Evolutionary conservation across 805 yeast genomes (phyloP), one percentile per base, ranked within the genome.

Genomic region (Candida piceae): DNA sequence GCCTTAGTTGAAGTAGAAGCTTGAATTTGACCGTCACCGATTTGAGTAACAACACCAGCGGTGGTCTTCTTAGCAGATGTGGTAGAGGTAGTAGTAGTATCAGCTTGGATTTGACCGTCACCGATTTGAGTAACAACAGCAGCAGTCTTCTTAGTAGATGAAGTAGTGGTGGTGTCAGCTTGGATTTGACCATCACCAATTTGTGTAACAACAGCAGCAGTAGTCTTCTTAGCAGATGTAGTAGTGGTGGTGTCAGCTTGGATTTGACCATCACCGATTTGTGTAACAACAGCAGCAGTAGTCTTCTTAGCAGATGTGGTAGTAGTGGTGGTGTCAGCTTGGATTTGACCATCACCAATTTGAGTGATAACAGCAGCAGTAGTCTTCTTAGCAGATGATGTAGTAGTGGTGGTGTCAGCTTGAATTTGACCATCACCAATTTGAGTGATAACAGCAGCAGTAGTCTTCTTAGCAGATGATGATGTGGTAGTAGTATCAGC

Each of bases 401-500:
- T 51, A 39, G 67, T 62, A 26, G 46, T 39, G 34, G 48, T 36
- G 22, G 45, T 40, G 30, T 29, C 40, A 35, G 72, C 70, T 55
- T 76, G 81, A 58, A 75, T 64, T 60, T 76, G 81, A 51, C 81
- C 81, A 44, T 76, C 83, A 50, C 70, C 69, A 40, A 77, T 76
- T 63, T 76, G 83, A 42, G 78, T 67, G 37, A 77, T 62, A 40
- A 63, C 74, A 27, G 44, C 47, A 36, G 56, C 66, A 37, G 57
- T 64, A 27, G 65, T 57, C 32, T 53, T 49, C 58, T 66, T 38
- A 18, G 66, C 42, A n/a, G n/a, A n/a, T n/a, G n/a, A n/a, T n/a
- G n/a, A n/a, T n/a, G n/a, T n/a, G 26, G 57, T 52, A 15, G 35
- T 33, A 16, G 36, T 34, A 16, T 20, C 31, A 32, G 66, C 51